phyloP scores from a whole-genome alignment of 352 stramenopile species.

The Pythium apleroticum region DNA sequence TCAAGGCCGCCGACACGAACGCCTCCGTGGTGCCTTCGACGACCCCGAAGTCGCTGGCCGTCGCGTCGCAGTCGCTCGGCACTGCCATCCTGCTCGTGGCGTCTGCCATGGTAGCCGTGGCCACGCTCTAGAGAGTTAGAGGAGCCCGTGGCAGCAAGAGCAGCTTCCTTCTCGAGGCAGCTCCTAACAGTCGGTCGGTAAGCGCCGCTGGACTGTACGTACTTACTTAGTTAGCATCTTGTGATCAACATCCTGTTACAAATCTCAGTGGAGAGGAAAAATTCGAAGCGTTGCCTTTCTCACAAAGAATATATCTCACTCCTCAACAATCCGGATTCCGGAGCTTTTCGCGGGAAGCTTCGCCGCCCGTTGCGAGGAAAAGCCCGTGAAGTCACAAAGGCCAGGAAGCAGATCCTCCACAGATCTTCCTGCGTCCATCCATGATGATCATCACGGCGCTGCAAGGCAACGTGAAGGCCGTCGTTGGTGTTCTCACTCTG shows the following conservation, averaged over 20 bases:
- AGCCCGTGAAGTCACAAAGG: background rate
- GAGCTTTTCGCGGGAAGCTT: background rate
- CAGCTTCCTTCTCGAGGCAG: background rate
- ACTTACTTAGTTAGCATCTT: background rate
- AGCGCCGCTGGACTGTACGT: background rate
- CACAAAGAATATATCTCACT: too few species aligned
- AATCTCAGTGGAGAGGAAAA: background rate
- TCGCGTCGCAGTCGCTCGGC: background rate
- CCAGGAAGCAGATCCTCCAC: too few species aligned
- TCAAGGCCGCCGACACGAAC: background rate
- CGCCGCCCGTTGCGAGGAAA: background rate
- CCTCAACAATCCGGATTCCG: background rate
- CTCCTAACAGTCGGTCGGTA: background rate
- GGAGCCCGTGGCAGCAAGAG: background rate
- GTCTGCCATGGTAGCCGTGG: background rate
- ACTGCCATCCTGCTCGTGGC: background rate
- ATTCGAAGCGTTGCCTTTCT: background rate
- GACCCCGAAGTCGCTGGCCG: background rate
- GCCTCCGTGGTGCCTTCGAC: background rate
- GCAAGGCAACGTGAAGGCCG: too few species aligned
- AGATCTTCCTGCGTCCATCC: too few species aligned
- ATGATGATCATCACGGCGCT: too few species aligned
- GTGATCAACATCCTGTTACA: background rate
- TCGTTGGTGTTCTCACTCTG: background rate
- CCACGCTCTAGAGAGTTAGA: background rate